These are phyloP conservation scores for Cutaneotrichosporon mucoides DNA, from an alignment of 1,284 basidiomycete species.

Conservation along the genomic window DNA sequence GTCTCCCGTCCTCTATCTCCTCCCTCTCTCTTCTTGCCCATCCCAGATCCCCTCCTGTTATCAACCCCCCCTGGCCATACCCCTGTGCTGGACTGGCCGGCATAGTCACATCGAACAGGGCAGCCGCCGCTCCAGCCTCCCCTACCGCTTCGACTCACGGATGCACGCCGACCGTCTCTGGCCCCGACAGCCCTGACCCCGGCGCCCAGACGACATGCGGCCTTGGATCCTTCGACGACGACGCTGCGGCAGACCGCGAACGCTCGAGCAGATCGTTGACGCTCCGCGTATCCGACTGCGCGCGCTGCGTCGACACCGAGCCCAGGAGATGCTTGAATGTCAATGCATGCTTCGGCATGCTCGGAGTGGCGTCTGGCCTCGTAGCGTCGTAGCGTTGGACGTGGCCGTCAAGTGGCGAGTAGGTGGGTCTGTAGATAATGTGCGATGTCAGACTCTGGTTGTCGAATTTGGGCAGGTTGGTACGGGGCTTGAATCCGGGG, in stretches of 20 bases:
- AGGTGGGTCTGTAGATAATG: too few relatives aligned
- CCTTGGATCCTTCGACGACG: neutral
- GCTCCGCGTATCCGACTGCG: constrained; percentile 11
- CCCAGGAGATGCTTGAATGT: constrained; percentile 40
- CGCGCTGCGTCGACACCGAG: constrained; percentile 15
- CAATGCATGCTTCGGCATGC: constrained; percentile 43
- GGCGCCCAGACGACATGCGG: constrained; percentile 4
- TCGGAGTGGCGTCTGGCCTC: neutral
- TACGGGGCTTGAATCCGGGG: too few relatives aligned
- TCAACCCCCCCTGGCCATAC: too few relatives aligned
- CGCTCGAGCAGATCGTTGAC: constrained; percentile 31
- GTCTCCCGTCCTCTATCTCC: neutral
- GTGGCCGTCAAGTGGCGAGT: too few relatives aligned
- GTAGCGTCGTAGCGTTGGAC: too few relatives aligned
- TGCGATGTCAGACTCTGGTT: too few relatives aligned
- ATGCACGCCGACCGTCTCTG: constrained; percentile 21
- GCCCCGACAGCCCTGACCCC: neutral
- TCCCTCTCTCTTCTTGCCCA: too few relatives aligned
- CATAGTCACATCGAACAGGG: too few relatives aligned
- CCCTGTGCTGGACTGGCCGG: too few relatives aligned
- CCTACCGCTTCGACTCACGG: constrained; percentile 23
- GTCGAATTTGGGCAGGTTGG: too few relatives aligned
- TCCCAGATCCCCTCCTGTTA: too few relatives aligned
- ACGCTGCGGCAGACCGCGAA: constrained; percentile 16
- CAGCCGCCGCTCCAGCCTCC: neutral